A percentile compares a stretch with the other conserved stretches of the same genome.
phyloP scores from a whole-genome alignment of 768 basidiomycete genomes.

The Russula ochroleuca region DNA sequence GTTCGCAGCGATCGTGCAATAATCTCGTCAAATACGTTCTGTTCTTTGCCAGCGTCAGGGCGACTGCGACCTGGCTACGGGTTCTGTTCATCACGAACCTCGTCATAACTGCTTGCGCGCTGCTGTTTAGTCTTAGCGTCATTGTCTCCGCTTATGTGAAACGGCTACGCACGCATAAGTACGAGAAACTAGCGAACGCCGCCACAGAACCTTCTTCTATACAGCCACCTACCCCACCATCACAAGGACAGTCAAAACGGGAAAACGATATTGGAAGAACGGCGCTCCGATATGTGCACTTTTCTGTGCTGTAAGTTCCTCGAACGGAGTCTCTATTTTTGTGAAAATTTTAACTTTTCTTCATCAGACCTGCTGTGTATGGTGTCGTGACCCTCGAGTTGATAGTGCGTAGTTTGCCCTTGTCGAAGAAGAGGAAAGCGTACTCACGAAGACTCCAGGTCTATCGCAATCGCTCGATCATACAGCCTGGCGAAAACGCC shows the following conservation, averaged over 20 bases:
- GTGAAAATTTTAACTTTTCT: neutral
- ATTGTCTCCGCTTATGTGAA: neutral
- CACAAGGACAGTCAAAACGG: neutral
- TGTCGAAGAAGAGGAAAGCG: neutral
- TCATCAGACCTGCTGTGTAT: conserved; percentile 2
- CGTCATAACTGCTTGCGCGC: neutral
- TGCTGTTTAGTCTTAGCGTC: neutral
- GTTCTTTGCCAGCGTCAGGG: neutral
- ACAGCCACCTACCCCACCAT: no score
- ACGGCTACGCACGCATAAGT: no score
- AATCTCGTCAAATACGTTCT: conserved; percentile 11
- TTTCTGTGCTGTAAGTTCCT: neutral
- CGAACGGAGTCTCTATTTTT: neutral
- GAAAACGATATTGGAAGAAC: no score
- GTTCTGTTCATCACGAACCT: neutral
- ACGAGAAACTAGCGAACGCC: neutral
- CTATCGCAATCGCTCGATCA: conserved; percentile 1
- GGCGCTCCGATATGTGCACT: neutral
- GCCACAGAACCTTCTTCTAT: no score
- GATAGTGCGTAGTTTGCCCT: neutral
- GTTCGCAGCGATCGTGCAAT: conserved; percentile 13
- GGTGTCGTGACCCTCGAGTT: conserved; percentile 10
- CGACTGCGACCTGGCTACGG: neutral
- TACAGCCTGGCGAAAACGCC: conserved; percentile 3
- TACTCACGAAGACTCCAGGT: conserved; percentile 11